Percentiles rank a stretch among this genome's conserved stretches.
These are phyloP conservation scores for Tolypocladium pustulatum DNA, from an alignment of 2,329 filamentous ascomycete species.

Conservation along the genomic window DNA sequence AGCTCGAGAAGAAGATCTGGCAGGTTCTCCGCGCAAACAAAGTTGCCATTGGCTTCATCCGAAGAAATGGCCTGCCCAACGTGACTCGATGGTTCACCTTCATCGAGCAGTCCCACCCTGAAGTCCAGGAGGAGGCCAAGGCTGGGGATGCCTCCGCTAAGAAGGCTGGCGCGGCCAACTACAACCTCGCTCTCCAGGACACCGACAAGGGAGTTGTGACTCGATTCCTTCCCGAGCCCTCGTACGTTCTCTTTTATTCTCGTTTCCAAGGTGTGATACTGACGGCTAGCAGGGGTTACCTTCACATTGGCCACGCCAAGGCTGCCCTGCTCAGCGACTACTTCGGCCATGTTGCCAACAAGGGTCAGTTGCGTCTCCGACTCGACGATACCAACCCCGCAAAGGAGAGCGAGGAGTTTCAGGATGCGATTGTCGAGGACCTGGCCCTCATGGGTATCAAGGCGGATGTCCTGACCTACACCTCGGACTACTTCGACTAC, in stretches of 20 bases:
- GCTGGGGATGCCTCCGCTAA: slow-evolving; percentile 58
- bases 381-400: slow-evolving; percentile 97
- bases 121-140: slow-evolving; percentile 62
- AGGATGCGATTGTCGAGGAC: slow-evolving; percentile 89
- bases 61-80: slow-evolving; percentile 67
- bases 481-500: slow-evolving; percentile 90
- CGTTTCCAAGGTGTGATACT: not conserved
- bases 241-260: slow-evolving; percentile 36
- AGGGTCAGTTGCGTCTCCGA: slow-evolving; percentile 80
- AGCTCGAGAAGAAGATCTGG: slow-evolving; percentile 76
- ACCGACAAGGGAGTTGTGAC: slow-evolving; percentile 84
- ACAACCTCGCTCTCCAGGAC: slow-evolving; percentile 78
- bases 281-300: slow-evolving; percentile 50
- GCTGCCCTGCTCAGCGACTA: slow-evolving; percentile 90
- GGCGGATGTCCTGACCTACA: slow-evolving; percentile 78
- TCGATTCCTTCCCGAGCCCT: slow-evolving; percentile 88
- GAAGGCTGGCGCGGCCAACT: slow-evolving; percentile 68
- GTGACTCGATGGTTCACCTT: slow-evolving; percentile 80
- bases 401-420: slow-evolving; percentile 94
- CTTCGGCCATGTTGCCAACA: slow-evolving; percentile 88
- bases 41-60: slow-evolving; percentile 70
- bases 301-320: slow-evolving; percentile 94
- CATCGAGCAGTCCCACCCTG: slow-evolving; percentile 71
- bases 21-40: slow-evolving; percentile 73
- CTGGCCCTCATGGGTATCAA: slow-evolving; percentile 84